Evolutionary conservation across 176 grass and related monocot genomes (phyloP), one percentile per base, ranked within the genome.

Genomic region (Avena atlantica): DNA sequence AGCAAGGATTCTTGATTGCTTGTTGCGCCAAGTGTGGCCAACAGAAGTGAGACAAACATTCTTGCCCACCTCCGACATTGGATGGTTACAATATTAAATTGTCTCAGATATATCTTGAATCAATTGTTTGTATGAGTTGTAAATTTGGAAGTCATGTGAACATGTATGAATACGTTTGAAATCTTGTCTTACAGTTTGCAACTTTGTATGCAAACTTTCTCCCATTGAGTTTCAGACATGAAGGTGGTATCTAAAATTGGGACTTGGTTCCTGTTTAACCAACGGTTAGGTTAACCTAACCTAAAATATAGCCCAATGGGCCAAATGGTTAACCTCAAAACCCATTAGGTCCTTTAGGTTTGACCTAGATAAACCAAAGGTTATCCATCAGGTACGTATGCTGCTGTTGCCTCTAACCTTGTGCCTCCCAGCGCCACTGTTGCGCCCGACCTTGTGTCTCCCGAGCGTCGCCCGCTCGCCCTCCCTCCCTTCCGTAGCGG

Each of bases 341-440:
- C 37, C 37, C 5, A 1, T 40, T 40, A 40, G 31, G 31, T 34
- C 31, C 31, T 72, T 88, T 91, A 86, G 48, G 86, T 78, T 91
- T 86, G 31, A 34, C 31, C 31, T 34, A 34, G 31, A 34, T 34
- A 34, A 34, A 34, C 31, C 31, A 34, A 34, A 34, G 3, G 31
- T 34, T 34, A 34, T 34, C 31, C 31, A 34, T 34, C 31, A 34
- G 2, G 31, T 34, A 34, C 0, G 31, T 34, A 34, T 34, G 31
- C 31, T 34, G 31, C 31, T 34, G 31, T 34, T 34, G 31, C 31
- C 31, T 34, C 31, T 34, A 34, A 34, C 31, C 31, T 34, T 34
- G 31, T 34, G 31, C 31, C 31, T 34, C 31, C 31, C 3, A 34
- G 31, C 31, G 31, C 31, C 31, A 34, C 31, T 34, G 31, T 34